Base-by-base conservation (phyloP, 805 yeast genomes). In the Wickerhamiella kurtzmanii region DNA sequence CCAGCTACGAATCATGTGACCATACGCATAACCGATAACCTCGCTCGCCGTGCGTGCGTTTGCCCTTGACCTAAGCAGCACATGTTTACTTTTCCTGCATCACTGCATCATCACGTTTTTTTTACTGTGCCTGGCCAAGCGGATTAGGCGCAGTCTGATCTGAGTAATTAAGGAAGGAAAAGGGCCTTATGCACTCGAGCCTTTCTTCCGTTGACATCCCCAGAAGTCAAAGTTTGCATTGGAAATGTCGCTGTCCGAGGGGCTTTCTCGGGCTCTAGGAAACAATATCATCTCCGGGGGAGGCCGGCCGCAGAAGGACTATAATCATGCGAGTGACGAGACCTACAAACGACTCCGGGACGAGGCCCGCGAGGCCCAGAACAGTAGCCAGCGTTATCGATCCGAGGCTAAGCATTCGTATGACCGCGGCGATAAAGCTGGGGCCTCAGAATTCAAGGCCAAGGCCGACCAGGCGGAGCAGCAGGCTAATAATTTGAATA, bases 331-430 rank as follows among this genome's bases (percentile, higher is more conserved):
- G 22, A 64, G 58, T 25, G 71, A 67, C 50, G 48, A 46, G 22
- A 64, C 62, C 57, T 88, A 85, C 63, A 72, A 73, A 52, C 65
- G 69, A 22, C 72, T 80, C 25, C 72, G 97, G 48, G 67, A 68
- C 6, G 62, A 74, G 57, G 96, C 96, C 2, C 80, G 80, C 42
- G 66, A 69, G 50, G 82, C 87, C 18, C 78, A 71, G 62, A 62
- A 71, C 44, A 75, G 76, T 56, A 70, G 79, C 46, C 69, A 70
- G 47, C 64, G 74, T 48, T 69, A 77, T 28, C 73, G 83, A 1
- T 68, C 72, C 41, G 71, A 82, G 56, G 83, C 96, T 1, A 92
- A 88, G 61, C 64, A 65, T 17, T 95, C 96, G 1, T 89, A 73
- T 60, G 70, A 81, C 50, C 57, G 65, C 2, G 96, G 96, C 2